Base-by-base conservation (phyloP, 106 monocot species). In the Acorus gramineus region DNA sequence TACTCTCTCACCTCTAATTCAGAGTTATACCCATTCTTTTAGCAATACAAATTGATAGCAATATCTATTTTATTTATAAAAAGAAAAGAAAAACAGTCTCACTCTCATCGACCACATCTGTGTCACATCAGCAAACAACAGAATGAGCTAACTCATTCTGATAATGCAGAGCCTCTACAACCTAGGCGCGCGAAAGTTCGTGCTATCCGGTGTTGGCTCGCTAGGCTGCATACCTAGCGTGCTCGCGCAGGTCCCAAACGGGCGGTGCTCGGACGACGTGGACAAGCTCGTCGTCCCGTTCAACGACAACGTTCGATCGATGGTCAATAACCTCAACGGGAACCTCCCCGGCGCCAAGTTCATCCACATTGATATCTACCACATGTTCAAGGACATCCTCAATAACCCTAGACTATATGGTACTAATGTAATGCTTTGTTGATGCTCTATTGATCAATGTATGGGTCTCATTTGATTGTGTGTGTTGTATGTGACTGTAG, bases 171-270 rank as follows among this genome's bases (percentile, higher is more conserved):
- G 73, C 7, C 58, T 99, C 8, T 92, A 92, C 74, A 84, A 84
- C 45, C 79, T 92, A 3, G 98, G 98, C 59, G 98, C 81, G 3
- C 65, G 98, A 6, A 81, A 70, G 52, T 84, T 99, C 46, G 79
- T 78, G 4, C 61, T 99, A 6, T 51, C 79, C 0, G 84, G 92
- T 0, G 71, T 99, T 0, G 98, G 98, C 28, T 78, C 89, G 0
- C 63, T 92, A 50, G 75, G 68, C 4, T 99, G 98, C 66, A 84
- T 92, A 6, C 98, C 92, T 7, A 99, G 82, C 77, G 76, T 92
- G 48, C 80, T 87, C 1, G 92, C 92, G 3, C 81, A 71, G 53
- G 75, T 12, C 13, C 63, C 71, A 9, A 4, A 8, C 28, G 73
- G 70, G 12, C 66, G 57, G 6, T 88, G 96, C 75, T 69, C 71